phyloP scores from a whole-genome alignment of 1,284 basidiomycete species.

The Trichosporon ovoides region DNA sequence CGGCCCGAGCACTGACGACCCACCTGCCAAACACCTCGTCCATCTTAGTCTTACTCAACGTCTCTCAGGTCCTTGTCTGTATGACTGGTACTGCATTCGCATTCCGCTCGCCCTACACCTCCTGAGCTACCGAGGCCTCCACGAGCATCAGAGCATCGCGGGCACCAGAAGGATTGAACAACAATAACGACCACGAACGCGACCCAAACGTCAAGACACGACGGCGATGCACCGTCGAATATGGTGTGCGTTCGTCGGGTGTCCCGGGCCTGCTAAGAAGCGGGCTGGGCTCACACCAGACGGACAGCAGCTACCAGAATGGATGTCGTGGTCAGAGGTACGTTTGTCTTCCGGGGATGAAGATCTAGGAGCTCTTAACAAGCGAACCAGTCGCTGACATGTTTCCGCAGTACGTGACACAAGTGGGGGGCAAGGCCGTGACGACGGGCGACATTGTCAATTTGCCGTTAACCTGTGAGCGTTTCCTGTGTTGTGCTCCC shows the following conservation, averaged over 20 bases:
- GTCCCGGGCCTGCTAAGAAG: slow-evolving; percentile 5
- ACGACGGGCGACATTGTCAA: slow-evolving; percentile 26
- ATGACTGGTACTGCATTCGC: neutral
- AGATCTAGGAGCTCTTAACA: neutral
- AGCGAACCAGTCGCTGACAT: neutral
- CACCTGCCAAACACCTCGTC: neutral
- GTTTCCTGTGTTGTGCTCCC: neutral
- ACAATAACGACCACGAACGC: neutral
- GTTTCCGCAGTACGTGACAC: slow-evolving; percentile 22
- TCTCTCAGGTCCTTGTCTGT: neutral
- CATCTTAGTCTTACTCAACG: neutral
- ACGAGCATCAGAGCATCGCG: too few relatives aligned
- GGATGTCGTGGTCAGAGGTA: slow-evolving; percentile 27
- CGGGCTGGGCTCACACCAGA: slow-evolving; percentile 20
- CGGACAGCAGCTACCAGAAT: slow-evolving; percentile 27
- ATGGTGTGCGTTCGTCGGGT: slow-evolving; percentile 20
- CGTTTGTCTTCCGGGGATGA: neutral
- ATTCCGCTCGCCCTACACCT: neutral
- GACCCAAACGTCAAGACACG: neutral
- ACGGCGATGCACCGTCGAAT: slow-evolving; percentile 7
- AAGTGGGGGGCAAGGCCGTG: slow-evolving; percentile 16
- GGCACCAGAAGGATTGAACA: too few relatives aligned
- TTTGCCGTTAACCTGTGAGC: slow-evolving; percentile 31
- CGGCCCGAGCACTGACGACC: too few relatives aligned
- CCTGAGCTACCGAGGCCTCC: too few relatives aligned